These are phyloP conservation scores for Clavispora fructus DNA, from an alignment of 805 yeast genomes.

Conservation along the genomic window DNA sequence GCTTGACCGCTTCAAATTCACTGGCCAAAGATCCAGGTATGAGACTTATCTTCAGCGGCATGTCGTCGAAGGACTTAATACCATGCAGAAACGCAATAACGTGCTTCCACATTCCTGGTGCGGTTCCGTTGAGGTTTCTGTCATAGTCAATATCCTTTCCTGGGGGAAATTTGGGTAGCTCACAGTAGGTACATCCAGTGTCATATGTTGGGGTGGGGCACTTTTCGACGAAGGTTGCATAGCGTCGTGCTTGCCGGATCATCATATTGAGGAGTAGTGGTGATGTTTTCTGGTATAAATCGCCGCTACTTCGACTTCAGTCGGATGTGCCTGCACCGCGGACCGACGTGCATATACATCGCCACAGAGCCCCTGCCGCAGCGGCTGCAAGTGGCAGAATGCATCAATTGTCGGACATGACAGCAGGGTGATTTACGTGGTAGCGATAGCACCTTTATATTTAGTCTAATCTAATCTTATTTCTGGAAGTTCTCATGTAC, in stretches of 20 bases:
- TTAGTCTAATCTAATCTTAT: too few relatives aligned
- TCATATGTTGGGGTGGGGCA: conserved; percentile 52
- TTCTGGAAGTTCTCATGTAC: too few relatives aligned
- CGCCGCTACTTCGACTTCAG: background rate
- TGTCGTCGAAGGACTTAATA: conserved; percentile 24
- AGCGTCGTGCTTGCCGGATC: background rate
- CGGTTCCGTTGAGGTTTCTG: conserved; percentile 42
- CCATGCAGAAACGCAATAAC: conserved; percentile 48
- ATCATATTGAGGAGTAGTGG: background rate
- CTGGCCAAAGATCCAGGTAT: conserved; percentile 40
- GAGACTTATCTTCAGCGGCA: conserved; percentile 50
- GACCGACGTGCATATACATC: background rate
- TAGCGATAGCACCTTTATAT: too few relatives aligned
- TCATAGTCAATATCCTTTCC: conserved; percentile 37
- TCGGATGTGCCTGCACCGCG: background rate
- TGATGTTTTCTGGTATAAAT: background rate
- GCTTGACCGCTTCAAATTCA: conserved; percentile 31
- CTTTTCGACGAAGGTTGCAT: conserved; percentile 4
- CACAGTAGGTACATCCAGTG: conserved; percentile 61
- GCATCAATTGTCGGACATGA: background rate
- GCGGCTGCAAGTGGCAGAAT: background rate
- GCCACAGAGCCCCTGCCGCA: background rate
- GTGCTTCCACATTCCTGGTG: conserved; percentile 51
- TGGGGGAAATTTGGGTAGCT: conserved; percentile 33
- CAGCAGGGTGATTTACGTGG: too few relatives aligned